Percentiles rank a stretch among this genome's conserved stretches.
Conservation (phyloP, 2,329 filamentous ascomycete genomes). For the Laburnicola sp. region DNA sequence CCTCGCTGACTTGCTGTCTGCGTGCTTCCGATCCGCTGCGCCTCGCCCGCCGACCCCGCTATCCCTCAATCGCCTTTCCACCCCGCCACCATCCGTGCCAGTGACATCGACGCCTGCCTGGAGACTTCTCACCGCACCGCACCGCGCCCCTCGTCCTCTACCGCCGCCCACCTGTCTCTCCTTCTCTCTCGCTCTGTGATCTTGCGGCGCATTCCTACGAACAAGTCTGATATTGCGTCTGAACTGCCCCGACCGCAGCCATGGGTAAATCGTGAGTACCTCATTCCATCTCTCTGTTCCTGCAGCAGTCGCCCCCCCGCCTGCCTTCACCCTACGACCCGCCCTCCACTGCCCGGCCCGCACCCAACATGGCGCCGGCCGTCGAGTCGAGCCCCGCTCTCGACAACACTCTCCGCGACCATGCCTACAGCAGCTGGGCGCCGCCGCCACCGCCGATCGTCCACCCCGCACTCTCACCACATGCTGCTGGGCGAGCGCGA, state of each 20-base stretch:
- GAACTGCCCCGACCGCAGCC: constrained; percentile 14
- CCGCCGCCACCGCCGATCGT: constrained; percentile 6
- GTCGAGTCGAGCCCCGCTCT: constrained; percentile 5
- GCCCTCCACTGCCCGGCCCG: constrained; percentile 21
- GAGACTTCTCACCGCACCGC: not conserved
- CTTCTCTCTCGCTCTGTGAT: too few relatives aligned
- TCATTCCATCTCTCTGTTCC: constrained; percentile 24
- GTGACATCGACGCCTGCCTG: not conserved
- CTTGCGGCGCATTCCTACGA: not conserved
- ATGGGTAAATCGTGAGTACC: constrained; percentile 50
- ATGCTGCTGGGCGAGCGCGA: constrained; percentile 22
- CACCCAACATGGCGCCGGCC: constrained; percentile 3
- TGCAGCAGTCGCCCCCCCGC: constrained; percentile 16
- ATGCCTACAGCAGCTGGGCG: constrained; percentile 13
- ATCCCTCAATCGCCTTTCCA: constrained; percentile 2
- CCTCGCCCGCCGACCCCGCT: constrained; percentile 1
- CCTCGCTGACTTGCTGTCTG: too few relatives aligned
- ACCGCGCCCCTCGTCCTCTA: not conserved
- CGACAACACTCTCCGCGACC: constrained; percentile 8
- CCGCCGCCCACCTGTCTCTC: constrained; percentile 2
- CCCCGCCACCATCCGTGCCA: constrained; percentile 12
- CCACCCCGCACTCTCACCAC: constrained; percentile 7
- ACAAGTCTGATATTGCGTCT: not conserved
- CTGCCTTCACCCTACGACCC: constrained; percentile 21
- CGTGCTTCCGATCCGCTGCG: too few relatives aligned